phyloP scores from a whole-genome alignment of 345 rosid genomes.

The Citropsis articulata region DNA sequence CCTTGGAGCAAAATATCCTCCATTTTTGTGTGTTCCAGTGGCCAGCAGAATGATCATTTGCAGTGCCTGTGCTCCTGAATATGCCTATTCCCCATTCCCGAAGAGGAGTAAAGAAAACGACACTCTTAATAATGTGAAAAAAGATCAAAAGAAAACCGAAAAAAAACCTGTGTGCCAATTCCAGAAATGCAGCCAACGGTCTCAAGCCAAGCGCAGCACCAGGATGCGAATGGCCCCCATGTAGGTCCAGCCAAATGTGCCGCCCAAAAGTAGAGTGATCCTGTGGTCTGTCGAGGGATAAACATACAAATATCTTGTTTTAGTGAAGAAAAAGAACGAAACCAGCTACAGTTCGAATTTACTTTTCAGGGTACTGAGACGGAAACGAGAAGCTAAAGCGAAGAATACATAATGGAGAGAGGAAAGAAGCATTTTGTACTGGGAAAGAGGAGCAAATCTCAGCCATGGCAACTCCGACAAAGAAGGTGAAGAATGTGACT shows the following conservation, averaged over 20 bases:
- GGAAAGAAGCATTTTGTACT: conserved; percentile 19
- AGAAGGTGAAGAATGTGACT: conserved; percentile 60
- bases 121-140: neutral
- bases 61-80: conserved; percentile 58
- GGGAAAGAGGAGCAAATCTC: conserved; percentile 72
- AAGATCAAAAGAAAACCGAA: neutral
- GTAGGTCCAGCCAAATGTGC: conserved; percentile 62
- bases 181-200: conserved; percentile 58
- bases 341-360: no score
- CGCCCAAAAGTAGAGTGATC: conserved; percentile 70
- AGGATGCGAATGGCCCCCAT: conserved; percentile 67
- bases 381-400: no score
- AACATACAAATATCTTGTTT: no score
- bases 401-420: neutral
- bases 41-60: conserved; percentile 56
- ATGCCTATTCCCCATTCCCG: conserved; percentile 29
- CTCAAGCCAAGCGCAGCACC: conserved; percentile 77
- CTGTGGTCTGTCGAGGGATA: conserved; percentile 43
- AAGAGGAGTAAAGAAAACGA: no score
- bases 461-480: conserved; percentile 60
- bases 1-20: conserved; percentile 57
- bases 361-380: no score
- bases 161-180: conserved; percentile 54
- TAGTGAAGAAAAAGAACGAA: no score
- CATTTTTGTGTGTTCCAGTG: conserved; percentile 56